Evolutionary conservation across 306 rosid genomes (phyloP).

Genomic region (barrel medic (Medicago truncatula)): DNA sequence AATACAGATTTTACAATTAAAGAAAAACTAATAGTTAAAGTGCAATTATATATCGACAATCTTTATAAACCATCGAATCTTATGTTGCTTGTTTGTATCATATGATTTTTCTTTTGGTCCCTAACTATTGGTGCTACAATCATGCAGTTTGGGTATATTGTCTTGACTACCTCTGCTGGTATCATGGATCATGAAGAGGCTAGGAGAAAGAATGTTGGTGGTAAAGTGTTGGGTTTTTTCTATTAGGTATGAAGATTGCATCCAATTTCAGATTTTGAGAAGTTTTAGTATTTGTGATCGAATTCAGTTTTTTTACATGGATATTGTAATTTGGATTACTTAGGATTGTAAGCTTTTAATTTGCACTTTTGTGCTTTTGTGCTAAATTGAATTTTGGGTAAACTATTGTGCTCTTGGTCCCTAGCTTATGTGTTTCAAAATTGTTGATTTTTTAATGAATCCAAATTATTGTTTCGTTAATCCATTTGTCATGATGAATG

Average conservation of each 20-base stretch:
- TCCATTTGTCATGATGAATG: neutral
- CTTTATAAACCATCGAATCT: neutral
- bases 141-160: constrained; percentile 52
- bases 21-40: no score
- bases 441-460: neutral
- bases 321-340: neutral
- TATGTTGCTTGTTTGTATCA: neutral
- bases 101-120: neutral
- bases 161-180: constrained; percentile 53
- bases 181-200: constrained; percentile 56
- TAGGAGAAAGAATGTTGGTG: constrained; percentile 51
- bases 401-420: neutral
- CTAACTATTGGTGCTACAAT: neutral
- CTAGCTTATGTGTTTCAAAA: neutral
- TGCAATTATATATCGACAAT: no score
- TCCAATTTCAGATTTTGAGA: constrained; percentile 17
- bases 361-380: neutral
- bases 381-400: neutral
- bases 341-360: neutral
- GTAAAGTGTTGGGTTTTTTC: constrained; percentile 51
- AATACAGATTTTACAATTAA: neutral
- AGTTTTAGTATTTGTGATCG: neutral
- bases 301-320: constrained; percentile 12
- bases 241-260: constrained; percentile 28
- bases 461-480: neutral